Percentiles rank a stretch among this genome's conserved stretches.
phyloP scores from a whole-genome alignment of 2,329 filamentous ascomycete genomes.

The Beauveria sp. region DNA sequence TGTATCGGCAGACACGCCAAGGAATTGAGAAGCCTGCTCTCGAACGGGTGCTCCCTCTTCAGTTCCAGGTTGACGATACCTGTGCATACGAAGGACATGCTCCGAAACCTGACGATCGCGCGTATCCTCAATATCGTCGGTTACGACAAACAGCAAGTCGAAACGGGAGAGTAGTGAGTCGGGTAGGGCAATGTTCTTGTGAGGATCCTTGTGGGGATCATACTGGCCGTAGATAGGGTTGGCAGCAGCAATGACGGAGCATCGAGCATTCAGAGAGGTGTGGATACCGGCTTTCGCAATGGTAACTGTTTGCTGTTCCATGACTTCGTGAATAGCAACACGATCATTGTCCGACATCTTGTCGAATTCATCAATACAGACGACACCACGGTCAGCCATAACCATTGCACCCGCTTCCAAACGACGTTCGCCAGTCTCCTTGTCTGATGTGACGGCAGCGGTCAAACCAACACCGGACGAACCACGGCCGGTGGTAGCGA shows the following conservation, averaged over 20 bases:
- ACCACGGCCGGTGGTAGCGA: slow-evolving; percentile 92
- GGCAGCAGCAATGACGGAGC: slow-evolving; percentile 91
- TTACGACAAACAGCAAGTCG: slow-evolving; percentile 94
- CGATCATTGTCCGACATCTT: slow-evolving; percentile 99
- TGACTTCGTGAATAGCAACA: slow-evolving; percentile 99
- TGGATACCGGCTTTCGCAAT: slow-evolving; percentile 98
- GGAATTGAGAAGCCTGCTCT: slow-evolving; percentile 73
- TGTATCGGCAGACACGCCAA: slow-evolving; percentile 80
- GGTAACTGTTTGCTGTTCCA: slow-evolving; percentile 99
- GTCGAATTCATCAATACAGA: slow-evolving; percentile 99
- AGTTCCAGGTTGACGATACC: slow-evolving; percentile 83
- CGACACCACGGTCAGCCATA: slow-evolving; percentile 89
- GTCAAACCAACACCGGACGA: slow-evolving; percentile 97
- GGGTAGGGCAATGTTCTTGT: slow-evolving; percentile 95
- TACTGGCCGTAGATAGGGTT: slow-evolving; percentile 99
- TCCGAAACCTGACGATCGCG: slow-evolving; percentile 88
- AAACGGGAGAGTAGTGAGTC: slow-evolving; percentile 97
- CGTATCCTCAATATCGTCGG: slow-evolving; percentile 94
- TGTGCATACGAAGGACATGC: slow-evolving; percentile 94
- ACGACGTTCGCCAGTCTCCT: slow-evolving; percentile 91
- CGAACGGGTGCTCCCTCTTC: slow-evolving; percentile 94
- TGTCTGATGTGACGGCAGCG: slow-evolving; percentile 91
- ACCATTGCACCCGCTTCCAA: slow-evolving; percentile 99
- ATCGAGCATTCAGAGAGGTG: slow-evolving; percentile 91
- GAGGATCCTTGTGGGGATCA: slow-evolving; percentile 95